Evolutionary conservation across 176 grass and related monocot species (phyloP), one percentile per base, ranked within the genome.

Genomic region (Musa acuminata): DNA sequence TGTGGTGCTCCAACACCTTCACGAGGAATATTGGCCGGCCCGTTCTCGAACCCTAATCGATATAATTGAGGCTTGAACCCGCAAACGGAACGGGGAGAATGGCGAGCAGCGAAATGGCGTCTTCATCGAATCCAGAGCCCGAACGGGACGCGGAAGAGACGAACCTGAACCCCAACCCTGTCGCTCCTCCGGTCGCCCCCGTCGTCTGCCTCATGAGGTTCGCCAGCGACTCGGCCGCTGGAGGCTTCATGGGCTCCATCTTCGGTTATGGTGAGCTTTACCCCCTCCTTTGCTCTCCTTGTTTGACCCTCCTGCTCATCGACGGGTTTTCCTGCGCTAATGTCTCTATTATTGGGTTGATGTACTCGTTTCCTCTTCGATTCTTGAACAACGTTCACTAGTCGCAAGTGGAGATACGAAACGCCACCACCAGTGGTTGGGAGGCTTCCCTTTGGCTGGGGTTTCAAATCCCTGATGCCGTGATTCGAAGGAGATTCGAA

Each of bases 171-270:
- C 27, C 35, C 49, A 50, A 51, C 9, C 68, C 68, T 71, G 27
- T 20, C 27, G 35, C 35, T 49, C 16, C 68, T 71, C 27, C 68
- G 13, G 27, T 25, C 0, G 68, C 83, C 14, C 87, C 93, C 3
- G 78, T 83, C 27, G 87, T 93, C 0, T 97, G 94, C 70, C 1
- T 97, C 65, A 69, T 86, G 24, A 83, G 87, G 72, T 97, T 91
- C 72, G 90, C 68, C 20, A 87, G 87, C 2, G 94, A 97, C 83
- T 87, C 92, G 27, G 77, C 80, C 19, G 87, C 87, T n/a, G 90
- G 94, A 24, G 87, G 85, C 64, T 80, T 90, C 52, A 64, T 97
- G 1, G 90, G 94, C 71, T 90, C 90, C 86, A 79, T 97, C 74
- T 74, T 97, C 54, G 93, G 93, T 80, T 93, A 90, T 72, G 87